phyloP scores from a whole-genome alignment of 169 alveolate genomes.

The Toxoplasma gondii region DNA sequence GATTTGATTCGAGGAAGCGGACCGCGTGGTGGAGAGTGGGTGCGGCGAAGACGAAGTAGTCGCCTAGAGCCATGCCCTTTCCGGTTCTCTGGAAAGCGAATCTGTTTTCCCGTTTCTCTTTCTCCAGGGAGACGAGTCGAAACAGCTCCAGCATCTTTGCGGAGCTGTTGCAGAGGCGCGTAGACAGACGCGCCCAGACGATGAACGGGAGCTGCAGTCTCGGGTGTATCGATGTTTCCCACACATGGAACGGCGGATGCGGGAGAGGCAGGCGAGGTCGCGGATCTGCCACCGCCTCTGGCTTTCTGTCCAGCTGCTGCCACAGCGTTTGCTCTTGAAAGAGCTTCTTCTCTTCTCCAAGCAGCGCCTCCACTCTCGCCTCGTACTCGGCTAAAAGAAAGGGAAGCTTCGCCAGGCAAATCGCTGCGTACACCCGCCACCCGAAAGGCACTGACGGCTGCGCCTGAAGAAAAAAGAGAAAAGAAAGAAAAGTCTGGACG shows the following conservation, averaged over 20 bases:
- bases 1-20: slow-evolving; percentile 68
- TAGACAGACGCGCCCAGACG: slow-evolving; percentile 73
- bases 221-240: slow-evolving; percentile 68
- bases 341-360: background rate
- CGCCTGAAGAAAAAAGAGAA: background rate
- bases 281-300: background rate
- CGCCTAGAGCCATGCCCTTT: slow-evolving; percentile 62
- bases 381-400: background rate
- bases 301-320: background rate
- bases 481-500: background rate
- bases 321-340: background rate
- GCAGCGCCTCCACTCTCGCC: background rate
- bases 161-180: slow-evolving; percentile 69
- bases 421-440: slow-evolving; percentile 71
- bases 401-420: slow-evolving; percentile 63
- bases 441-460: slow-evolving; percentile 74
- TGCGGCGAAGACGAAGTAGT: slow-evolving; percentile 69
- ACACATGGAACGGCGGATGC: slow-evolving; percentile 43
- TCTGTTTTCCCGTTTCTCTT: background rate
- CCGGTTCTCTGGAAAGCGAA: slow-evolving; percentile 55
- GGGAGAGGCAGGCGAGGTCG: background rate
- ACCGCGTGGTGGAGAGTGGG: slow-evolving; percentile 73
- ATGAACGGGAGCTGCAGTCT: slow-evolving; percentile 63
- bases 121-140: background rate
- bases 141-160: slow-evolving; percentile 62